These are phyloP conservation scores for Neoboletus magnificus DNA, from an alignment of 768 basidiomycete genomes.

Conservation along the genomic window DNA sequence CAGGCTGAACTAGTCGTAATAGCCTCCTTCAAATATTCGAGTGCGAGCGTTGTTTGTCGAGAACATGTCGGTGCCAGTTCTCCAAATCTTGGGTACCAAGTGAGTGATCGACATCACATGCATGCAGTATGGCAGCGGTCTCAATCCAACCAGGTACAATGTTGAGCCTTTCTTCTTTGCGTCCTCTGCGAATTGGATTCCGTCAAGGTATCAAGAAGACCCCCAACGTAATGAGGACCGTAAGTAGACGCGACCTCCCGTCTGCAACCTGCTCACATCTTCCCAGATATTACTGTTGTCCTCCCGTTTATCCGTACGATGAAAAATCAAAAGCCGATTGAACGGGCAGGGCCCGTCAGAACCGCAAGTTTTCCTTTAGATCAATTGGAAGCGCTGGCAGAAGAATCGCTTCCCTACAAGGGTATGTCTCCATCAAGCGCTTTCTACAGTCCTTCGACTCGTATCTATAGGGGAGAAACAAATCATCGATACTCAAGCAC, in stretches of 20 bases:
- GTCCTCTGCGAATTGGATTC: slow-evolving; percentile 64
- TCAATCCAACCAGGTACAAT: slow-evolving; percentile 39
- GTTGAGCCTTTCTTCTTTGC: slow-evolving; percentile 68
- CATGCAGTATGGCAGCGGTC: background rate
- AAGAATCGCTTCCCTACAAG: slow-evolving; percentile 9
- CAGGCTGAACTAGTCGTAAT: background rate
- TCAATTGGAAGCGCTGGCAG: background rate
- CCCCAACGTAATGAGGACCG: slow-evolving; percentile 43
- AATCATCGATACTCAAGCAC: slow-evolving; percentile 52
- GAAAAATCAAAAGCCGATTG: slow-evolving; percentile 27
- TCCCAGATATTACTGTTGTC: slow-evolving; percentile 54
- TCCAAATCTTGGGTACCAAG: slow-evolving; percentile 59
- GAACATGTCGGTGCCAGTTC: slow-evolving; percentile 45
- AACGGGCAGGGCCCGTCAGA: slow-evolving; percentile 10
- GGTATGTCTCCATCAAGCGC: slow-evolving; percentile 7
- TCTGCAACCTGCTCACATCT: slow-evolving; percentile 2
- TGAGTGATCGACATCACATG: slow-evolving; percentile 23
- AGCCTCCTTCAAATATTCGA: slow-evolving; percentile 38
- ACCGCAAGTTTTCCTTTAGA: background rate
- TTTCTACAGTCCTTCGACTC: background rate
- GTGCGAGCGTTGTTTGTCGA: slow-evolving; percentile 53
- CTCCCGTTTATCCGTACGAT: slow-evolving; percentile 50
- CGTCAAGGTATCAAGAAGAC: slow-evolving; percentile 60
- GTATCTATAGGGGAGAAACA: slow-evolving; percentile 15
- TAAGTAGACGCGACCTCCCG: slow-evolving; percentile 37